These are phyloP conservation scores for Fibroporia radiculosa DNA, from an alignment of 768 basidiomycete species.

Conservation along the genomic window DNA sequence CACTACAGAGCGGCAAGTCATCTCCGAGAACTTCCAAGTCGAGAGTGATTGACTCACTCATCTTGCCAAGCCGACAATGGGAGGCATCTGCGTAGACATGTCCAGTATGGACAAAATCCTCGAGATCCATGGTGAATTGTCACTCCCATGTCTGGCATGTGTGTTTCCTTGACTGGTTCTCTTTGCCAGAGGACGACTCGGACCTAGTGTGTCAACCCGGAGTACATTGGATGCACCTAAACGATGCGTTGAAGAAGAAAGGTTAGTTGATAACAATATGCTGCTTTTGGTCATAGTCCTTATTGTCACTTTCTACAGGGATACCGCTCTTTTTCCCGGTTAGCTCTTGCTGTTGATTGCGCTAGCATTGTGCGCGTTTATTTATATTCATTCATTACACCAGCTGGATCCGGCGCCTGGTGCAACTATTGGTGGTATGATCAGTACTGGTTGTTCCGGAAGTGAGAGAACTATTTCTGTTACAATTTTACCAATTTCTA, in stretches of 20 bases:
- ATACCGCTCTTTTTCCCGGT: slow-evolving; percentile 55
- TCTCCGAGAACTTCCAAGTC: not conserved
- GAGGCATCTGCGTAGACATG: slow-evolving; percentile 60
- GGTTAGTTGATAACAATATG: slow-evolving; percentile 16
- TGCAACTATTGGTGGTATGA: slow-evolving; percentile 82
- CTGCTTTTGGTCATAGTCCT: not conserved
- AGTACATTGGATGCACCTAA: slow-evolving; percentile 73
- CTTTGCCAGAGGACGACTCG: slow-evolving; percentile 49
- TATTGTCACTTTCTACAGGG: slow-evolving; percentile 12
- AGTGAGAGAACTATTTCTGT: slow-evolving; percentile 35
- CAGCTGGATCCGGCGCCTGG: slow-evolving; percentile 73
- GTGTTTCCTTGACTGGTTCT: not conserved
- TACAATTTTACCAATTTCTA: not conserved
- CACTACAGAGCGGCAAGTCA: slow-evolving; percentile 61
- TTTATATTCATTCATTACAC: not conserved
- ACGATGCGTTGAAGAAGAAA: slow-evolving; percentile 54
- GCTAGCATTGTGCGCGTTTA: not conserved
- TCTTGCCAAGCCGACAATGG: slow-evolving; percentile 16
- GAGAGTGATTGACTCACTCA: not conserved
- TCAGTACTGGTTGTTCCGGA: slow-evolving; percentile 81
- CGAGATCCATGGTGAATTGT: slow-evolving; percentile 37
- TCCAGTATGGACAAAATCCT: slow-evolving; percentile 61
- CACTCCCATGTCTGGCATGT: not conserved
- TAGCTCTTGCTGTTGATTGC: not conserved
- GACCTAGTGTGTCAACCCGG: slow-evolving; percentile 77